These are phyloP conservation scores for Crithidia thermophila DNA, from an alignment of 208 protist species.

Conservation along the genomic window DNA sequence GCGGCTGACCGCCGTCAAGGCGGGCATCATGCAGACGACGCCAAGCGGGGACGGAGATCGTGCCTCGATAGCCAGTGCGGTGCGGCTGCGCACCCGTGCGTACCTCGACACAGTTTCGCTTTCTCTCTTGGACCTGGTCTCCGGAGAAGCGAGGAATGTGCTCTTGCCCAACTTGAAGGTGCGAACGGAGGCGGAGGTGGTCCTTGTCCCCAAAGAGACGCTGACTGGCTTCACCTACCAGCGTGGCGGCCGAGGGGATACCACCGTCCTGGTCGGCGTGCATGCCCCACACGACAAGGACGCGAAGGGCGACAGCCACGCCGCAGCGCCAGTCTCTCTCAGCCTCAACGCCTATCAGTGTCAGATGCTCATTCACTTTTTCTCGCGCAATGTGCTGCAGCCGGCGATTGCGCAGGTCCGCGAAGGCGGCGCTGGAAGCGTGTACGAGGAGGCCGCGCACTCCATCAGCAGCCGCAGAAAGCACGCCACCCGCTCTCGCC, in stretches of 20 bases:
- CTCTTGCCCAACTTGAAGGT: conserved; percentile 26
- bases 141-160: background rate
- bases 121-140: conserved; percentile 9
- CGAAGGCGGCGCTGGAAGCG: background rate
- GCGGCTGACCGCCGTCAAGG: conserved; percentile 10
- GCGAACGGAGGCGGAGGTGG: conserved; percentile 13
- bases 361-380: conserved; percentile 10
- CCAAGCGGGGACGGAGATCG: too few relatives aligned
- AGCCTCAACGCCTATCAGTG: conserved; percentile 13
- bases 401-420: background rate
- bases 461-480: background rate
- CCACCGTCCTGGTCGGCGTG: conserved; percentile 13
- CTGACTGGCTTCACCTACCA: conserved; percentile 23
- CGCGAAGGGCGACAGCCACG: background rate
- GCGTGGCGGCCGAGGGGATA: conserved; percentile 1
- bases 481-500: background rate
- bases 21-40: background rate
- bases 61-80: too few relatives aligned
- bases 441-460: conserved; percentile 4
- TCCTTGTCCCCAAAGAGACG: conserved; percentile 26
- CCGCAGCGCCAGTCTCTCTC: background rate
- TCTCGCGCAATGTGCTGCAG: conserved; percentile 14
- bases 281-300: conserved; percentile 1
- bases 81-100: background rate
- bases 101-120: conserved; percentile 10